Evolutionary conservation across 345 rosid species (phyloP), one percentile per base, ranked within the genome.

Genomic region (Moringa oleifera): DNA sequence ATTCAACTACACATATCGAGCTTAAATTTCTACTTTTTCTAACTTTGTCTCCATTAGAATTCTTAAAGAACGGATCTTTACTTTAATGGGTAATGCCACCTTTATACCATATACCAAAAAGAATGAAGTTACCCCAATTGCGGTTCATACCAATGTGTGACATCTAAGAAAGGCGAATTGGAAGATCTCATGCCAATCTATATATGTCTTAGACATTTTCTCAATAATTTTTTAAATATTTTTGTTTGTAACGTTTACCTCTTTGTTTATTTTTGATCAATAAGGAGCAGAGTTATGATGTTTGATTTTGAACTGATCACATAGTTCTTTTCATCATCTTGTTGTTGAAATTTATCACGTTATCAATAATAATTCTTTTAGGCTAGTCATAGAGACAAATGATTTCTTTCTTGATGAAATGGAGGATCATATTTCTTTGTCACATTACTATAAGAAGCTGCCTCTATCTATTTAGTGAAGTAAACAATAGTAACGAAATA

Each of bases 311-410:
- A n/a, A n/a, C n/a, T n/a, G n/a, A n/a, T n/a, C n/a, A n/a, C n/a
- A n/a, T n/a, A n/a, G n/a, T n/a, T 62, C 25, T 2, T n/a, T 61
- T 19, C 2, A 47, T 50, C 46, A 51, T n/a, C 24, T 61, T 51
- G 22, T 28, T 20, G 3, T 62, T n/a, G n/a, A n/a, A n/a, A n/a
- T n/a, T n/a, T n/a, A n/a, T 51, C 0, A 62, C 25, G 20, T 62
- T 62, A 0, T n/a, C n/a, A n/a, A n/a, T n/a, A n/a, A n/a, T n/a
- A n/a, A n/a, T n/a, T n/a, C n/a, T n/a, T n/a, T n/a, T n/a, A n/a
- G 2, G 23, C 16, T 15, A 28, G 21, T 13, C 45, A 6, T 36
- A 36, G 6, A 6, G 45, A 36, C 45, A 36, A 13, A 36, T 36
- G 6, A 36, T 36, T 13, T 59, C 23, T 0, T 45, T 4, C 0